Conservation (phyloP, 2,329 filamentous ascomycete species). For the Gremmenia infestans region DNA sequence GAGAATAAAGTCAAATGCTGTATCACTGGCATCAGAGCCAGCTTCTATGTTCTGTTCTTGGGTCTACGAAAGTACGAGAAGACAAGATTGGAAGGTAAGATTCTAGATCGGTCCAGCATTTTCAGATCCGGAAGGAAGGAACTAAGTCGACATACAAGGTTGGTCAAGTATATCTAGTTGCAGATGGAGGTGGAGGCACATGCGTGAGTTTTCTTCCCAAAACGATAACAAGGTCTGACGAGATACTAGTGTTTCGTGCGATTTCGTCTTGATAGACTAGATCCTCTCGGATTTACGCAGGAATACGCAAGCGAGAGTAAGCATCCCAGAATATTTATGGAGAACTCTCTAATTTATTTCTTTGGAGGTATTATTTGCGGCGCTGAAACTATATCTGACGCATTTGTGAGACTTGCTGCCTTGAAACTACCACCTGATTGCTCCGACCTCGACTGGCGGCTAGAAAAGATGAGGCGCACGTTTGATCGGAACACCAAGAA, state of each 20-base stretch:
- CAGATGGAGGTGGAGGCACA: conserved; percentile 13
- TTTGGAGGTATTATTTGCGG: conserved; percentile 7
- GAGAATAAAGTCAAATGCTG: conserved; percentile 1
- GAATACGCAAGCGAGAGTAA: conserved; percentile 12
- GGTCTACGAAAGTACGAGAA: background rate
- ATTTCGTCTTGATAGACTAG: conserved; percentile 4
- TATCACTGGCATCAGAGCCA: conserved; percentile 13
- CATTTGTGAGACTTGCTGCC: background rate
- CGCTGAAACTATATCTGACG: conserved; percentile 12
- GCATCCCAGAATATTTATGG: background rate
- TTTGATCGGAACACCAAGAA: conserved; percentile 8
- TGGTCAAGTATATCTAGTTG: conserved; percentile 7
- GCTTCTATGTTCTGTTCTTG: conserved; percentile 13
- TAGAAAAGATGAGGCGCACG: conserved; percentile 1
- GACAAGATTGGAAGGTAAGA: conserved; percentile 2
- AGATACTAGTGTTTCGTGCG: conserved; percentile 8
- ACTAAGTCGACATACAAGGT: background rate
- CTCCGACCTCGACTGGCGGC: conserved; percentile 1
- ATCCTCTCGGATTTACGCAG: conserved; percentile 8
- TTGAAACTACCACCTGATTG: background rate
- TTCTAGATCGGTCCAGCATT: background rate
- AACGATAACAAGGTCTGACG: background rate
- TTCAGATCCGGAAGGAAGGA: background rate
- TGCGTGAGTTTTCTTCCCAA: conserved; percentile 1
- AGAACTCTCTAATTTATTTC: background rate